These are phyloP conservation scores for Alnus rubra DNA, from an alignment of 306 rosid species.

Conservation along the genomic window DNA sequence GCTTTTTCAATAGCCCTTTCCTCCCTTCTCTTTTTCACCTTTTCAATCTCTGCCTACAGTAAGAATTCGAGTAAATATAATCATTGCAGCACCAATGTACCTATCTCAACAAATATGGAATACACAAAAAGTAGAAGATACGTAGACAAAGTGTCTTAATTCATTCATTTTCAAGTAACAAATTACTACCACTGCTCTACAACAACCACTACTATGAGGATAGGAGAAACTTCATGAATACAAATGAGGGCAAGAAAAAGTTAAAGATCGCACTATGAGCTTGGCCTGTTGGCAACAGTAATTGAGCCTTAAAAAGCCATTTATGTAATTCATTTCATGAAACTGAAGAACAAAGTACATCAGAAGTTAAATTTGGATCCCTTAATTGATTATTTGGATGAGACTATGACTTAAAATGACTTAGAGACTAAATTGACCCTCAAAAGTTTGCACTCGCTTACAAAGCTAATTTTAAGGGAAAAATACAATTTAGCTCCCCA, in stretches of 20 bases:
- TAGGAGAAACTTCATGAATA: background rate
- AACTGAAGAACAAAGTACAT: background rate
- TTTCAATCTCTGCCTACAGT: constrained; percentile 91
- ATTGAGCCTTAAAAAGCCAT: background rate
- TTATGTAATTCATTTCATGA: background rate
- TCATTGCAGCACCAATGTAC: background rate
- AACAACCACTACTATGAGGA: background rate
- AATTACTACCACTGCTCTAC: no score
- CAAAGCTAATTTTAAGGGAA: no score
- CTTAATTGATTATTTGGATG: no score
- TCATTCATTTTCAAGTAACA: background rate
- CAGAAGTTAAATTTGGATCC: background rate
- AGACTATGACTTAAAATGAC: no score
- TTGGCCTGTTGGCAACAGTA: background rate
- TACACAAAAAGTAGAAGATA: background rate
- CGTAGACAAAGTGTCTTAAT: background rate
- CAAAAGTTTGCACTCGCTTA: no score
- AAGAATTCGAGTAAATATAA: constrained; percentile 14
- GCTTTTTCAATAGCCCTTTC: constrained; percentile 98
- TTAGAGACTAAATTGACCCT: no score
- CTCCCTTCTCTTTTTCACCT: constrained; percentile 97
- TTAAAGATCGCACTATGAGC: background rate
- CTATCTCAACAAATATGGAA: background rate
- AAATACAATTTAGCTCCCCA: no score
- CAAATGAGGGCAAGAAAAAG: background rate